Conservation (phyloP, 2,329 filamentous ascomycete species). For the Cercospora beticola region DNA sequence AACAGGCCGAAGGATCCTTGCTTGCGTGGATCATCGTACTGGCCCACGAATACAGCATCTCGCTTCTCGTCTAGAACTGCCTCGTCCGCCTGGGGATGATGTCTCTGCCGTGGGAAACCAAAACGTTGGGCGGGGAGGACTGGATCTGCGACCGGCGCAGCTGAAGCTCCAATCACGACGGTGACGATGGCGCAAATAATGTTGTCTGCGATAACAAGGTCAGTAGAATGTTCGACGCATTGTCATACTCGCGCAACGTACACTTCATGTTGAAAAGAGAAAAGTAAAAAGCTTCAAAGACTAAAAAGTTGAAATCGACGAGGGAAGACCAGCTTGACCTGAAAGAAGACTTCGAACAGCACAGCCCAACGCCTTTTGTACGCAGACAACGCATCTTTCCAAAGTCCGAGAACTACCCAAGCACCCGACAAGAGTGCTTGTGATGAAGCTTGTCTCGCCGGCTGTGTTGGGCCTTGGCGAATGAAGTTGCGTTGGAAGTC, state of each 20-base stretch:
- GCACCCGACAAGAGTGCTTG: neutral
- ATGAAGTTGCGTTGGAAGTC: neutral
- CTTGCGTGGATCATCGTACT: neutral
- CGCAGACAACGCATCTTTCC: neutral
- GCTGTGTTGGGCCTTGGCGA: neutral
- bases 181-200: neutral
- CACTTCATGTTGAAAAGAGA: neutral
- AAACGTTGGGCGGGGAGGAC: neutral
- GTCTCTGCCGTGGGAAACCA: neutral
- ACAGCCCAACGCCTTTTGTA: neutral
- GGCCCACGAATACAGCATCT: neutral
- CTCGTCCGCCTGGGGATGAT: neutral
- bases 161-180: neutral
- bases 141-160: conserved; percentile 2
- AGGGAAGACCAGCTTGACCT: conserved; percentile 1
- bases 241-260: neutral
- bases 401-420: neutral
- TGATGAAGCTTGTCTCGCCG: conserved; percentile 1
- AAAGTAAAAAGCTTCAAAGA: neutral
- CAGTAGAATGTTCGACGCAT: neutral
- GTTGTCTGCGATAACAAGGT: neutral
- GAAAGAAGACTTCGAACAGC: neutral
- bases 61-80: neutral
- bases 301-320: neutral
- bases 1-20: neutral